Percentiles rank a stretch among this genome's conserved stretches.
These are phyloP conservation scores for Lasiodiplodia gonubiensis DNA, from an alignment of 2,329 filamentous ascomycete species.

Conservation along the genomic window DNA sequence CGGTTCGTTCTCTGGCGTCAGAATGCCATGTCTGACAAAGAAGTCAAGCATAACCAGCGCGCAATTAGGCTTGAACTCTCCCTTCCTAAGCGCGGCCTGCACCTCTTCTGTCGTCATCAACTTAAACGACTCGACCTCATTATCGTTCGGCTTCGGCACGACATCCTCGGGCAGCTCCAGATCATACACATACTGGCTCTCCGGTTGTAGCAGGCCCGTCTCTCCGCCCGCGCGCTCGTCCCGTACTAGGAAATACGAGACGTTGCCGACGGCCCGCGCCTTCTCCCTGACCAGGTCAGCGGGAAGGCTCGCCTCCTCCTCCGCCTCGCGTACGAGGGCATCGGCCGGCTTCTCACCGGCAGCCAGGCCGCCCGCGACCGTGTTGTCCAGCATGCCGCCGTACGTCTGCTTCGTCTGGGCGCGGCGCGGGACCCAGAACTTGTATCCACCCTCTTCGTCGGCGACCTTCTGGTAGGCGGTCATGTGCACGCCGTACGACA, in stretches of 20 bases:
- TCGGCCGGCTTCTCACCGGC: conserved; percentile 81
- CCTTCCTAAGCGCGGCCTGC: conserved; percentile 68
- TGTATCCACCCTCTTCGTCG: conserved; percentile 67
- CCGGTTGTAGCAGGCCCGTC: conserved; percentile 81
- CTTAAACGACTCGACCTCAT: conserved; percentile 85
- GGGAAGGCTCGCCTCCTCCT: conserved; percentile 85
- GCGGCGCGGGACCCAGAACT: conserved; percentile 83
- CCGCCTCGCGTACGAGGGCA: conserved; percentile 81
- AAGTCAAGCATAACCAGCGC: conserved; percentile 85
- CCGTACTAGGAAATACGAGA: conserved; percentile 86
- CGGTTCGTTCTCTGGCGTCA: conserved; percentile 79
- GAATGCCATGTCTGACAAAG: conserved; percentile 80
- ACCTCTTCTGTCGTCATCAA: conserved; percentile 80
- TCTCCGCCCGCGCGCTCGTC: conserved; percentile 79
- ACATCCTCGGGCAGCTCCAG: conserved; percentile 74
- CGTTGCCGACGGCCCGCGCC: conserved; percentile 67
- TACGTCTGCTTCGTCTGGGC: conserved; percentile 83
- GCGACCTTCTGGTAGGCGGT: conserved; percentile 46
- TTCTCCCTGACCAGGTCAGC: conserved; percentile 69
- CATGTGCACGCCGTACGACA: conserved; percentile 53
- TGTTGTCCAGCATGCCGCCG: conserved; percentile 91
- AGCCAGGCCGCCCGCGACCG: conserved; percentile 84
- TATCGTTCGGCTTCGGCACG: conserved; percentile 77
- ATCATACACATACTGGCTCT: conserved; percentile 91
- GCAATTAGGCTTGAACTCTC: conserved; percentile 93